phyloP scores from a whole-genome alignment of 768 basidiomycete species.

The Suillus variegatus region DNA sequence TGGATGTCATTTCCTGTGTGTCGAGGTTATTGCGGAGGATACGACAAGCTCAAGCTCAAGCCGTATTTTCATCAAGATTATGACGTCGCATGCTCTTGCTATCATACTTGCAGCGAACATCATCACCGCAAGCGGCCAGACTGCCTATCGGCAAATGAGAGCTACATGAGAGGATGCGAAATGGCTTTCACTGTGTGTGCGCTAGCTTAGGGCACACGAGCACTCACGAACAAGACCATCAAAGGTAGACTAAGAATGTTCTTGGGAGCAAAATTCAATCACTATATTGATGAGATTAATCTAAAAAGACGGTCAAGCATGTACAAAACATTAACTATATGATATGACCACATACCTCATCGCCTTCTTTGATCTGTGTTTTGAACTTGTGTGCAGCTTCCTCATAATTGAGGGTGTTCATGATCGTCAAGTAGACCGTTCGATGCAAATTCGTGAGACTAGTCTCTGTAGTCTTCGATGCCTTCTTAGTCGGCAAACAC shows the following conservation, averaged over 20 bases:
- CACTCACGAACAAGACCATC: conserved; percentile 96
- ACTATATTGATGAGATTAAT: conserved; percentile 98
- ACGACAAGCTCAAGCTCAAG: too few species aligned
- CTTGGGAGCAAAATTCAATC: conserved; percentile 99
- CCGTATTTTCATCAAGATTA: too few species aligned
- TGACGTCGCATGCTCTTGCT: too few species aligned
- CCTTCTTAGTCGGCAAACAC: conserved; percentile 80
- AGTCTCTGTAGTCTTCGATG: conserved; percentile 93
- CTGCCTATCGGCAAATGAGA: too few species aligned
- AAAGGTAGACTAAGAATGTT: conserved; percentile 96
- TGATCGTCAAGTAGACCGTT: conserved; percentile 95
- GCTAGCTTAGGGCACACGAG: conserved; percentile 25
- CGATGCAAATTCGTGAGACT: conserved; percentile 94
- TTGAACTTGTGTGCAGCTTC: conserved; percentile 99
- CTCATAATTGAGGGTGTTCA: conserved; percentile 98
- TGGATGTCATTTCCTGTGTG: too few species aligned
- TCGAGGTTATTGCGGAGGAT: too few species aligned
- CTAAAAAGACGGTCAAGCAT: conserved; percentile 40
- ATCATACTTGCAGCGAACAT: too few species aligned
- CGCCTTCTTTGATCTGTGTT: conserved; percentile 86
- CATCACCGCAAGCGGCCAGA: too few species aligned
- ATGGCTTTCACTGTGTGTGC: too few species aligned
- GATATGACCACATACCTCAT: conserved; percentile 67
- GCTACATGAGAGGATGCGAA: too few species aligned
- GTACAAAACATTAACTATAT: background rate